Conservation (phyloP, 2,329 filamentous ascomycete species). For the Trichophyton simii region DNA sequence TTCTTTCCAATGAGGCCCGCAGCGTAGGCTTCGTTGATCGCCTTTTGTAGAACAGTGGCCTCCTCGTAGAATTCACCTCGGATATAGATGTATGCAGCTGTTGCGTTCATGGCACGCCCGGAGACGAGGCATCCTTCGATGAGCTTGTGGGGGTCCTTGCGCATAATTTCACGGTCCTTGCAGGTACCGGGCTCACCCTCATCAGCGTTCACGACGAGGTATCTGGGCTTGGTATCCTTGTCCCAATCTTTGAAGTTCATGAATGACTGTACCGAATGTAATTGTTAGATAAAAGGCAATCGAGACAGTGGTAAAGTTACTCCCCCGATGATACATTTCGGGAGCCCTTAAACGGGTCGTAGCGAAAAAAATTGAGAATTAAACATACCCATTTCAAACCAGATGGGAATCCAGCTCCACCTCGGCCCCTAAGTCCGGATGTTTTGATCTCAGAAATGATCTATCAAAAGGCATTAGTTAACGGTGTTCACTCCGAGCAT, state of each 20-base stretch:
- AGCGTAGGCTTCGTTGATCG: constrained; percentile 95
- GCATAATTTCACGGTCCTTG: constrained; percentile 99
- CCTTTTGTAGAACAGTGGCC: constrained; percentile 80
- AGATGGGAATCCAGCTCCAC: constrained; percentile 94
- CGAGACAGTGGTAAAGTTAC: neutral
- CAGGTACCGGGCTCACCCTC: constrained; percentile 98
- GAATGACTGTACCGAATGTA: constrained; percentile 56
- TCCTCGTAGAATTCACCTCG: constrained; percentile 97
- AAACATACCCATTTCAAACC: constrained; percentile 91
- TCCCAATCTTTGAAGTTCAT: constrained; percentile 99
- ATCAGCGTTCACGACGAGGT: constrained; percentile 95
- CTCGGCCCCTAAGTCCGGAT: constrained; percentile 86
- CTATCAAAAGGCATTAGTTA: constrained; percentile 31
- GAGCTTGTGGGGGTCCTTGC: constrained; percentile 98
- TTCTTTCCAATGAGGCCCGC: constrained; percentile 96
- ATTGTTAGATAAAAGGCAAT: constrained; percentile 4
- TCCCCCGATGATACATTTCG: neutral
- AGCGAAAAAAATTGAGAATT: neutral
- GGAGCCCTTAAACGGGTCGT: neutral
- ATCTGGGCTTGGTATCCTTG: constrained; percentile 89
- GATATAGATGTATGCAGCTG: constrained; percentile 98
- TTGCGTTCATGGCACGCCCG: constrained; percentile 96
- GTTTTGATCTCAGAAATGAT: constrained; percentile 97
- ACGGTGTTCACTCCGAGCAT: neutral
- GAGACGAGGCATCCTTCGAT: constrained; percentile 93